Evolutionary conservation across 1,284 basidiomycete genomes (phyloP).

Genomic region (Leccinum pachyderme): DNA sequence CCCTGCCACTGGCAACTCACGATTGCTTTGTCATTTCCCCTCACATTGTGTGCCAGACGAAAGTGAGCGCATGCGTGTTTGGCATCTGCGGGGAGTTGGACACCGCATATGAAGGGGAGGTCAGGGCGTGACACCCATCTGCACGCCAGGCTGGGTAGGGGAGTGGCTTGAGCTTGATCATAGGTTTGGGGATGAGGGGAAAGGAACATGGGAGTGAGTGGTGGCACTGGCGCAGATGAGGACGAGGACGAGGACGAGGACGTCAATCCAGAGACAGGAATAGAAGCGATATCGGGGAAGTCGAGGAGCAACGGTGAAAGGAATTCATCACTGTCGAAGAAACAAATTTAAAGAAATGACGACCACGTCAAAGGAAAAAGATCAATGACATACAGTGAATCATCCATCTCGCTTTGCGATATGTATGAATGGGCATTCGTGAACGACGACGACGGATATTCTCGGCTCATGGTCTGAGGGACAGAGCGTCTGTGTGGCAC

Average conservation of each 20-base stretch:
- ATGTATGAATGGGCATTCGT: not conserved
- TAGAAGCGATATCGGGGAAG: not conserved
- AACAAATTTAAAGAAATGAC: not conserved
- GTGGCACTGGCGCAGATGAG: not conserved
- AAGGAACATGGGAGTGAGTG: not conserved
- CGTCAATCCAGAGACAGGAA: not conserved
- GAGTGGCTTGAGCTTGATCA: not conserved
- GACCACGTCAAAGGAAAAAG: not conserved
- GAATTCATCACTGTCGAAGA: slow-evolving; percentile 17
- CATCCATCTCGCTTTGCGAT: slow-evolving; percentile 1
- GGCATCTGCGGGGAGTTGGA: slow-evolving; percentile 2
- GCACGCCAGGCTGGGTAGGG: slow-evolving; percentile 3
- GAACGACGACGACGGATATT: not conserved
- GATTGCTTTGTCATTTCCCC: slow-evolving; percentile 20
- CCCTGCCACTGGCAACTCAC: slow-evolving; percentile 11
- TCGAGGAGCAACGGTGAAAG: slow-evolving; percentile 10
- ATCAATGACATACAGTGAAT: slow-evolving; percentile 15
- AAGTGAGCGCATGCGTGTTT: slow-evolving; percentile 15
- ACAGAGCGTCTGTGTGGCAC: not conserved
- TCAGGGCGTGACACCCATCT: slow-evolving; percentile 8
- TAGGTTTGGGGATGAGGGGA: not conserved
- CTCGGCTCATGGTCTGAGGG: not conserved
- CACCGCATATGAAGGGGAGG: slow-evolving; percentile 11
- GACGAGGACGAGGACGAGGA: not conserved
- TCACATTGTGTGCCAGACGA: slow-evolving; percentile 13